Percentiles rank a stretch among this genome's conserved stretches.
phyloP scores from a whole-genome alignment of 768 basidiomycete genomes.

The Imleria badia region DNA sequence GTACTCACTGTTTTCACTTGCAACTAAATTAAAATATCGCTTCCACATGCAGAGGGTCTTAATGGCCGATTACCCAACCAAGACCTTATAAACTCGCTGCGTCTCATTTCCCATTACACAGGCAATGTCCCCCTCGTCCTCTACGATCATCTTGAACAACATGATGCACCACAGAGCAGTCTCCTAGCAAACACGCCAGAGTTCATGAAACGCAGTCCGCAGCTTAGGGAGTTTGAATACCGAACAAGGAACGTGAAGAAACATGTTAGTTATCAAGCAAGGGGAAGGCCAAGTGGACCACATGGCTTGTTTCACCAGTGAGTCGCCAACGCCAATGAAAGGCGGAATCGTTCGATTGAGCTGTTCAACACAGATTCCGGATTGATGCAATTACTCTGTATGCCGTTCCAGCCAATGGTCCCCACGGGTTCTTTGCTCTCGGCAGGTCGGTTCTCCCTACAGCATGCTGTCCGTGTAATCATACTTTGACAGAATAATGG shows the following conservation, averaged over 20 bases:
- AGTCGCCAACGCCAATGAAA: conserved; percentile 22
- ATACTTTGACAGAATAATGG: conserved; percentile 57
- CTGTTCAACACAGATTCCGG: conserved; percentile 59
- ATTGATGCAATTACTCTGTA: conserved; percentile 94
- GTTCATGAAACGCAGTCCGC: conserved; percentile 39
- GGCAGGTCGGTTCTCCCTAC: conserved; percentile 60
- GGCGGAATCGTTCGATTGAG: neutral
- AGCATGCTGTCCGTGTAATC: neutral
- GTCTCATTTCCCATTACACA: conserved; percentile 67
- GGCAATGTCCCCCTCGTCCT: conserved; percentile 76
- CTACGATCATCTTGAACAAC: conserved; percentile 71
- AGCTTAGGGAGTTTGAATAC: conserved; percentile 51
- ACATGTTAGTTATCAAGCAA: conserved; percentile 72
- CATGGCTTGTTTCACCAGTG: conserved; percentile 93
- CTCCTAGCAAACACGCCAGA: conserved; percentile 47
- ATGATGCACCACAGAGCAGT: conserved; percentile 38
- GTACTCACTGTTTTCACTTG: conserved; percentile 20
- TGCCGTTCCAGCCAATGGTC: conserved; percentile 82
- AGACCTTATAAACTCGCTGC: conserved; percentile 85
- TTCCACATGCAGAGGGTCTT: conserved; percentile 68
- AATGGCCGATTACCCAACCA: conserved; percentile 97
- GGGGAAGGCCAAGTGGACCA: conserved; percentile 80
- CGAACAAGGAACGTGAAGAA: conserved; percentile 66
- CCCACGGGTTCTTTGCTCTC: conserved; percentile 93
- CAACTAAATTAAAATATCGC: neutral